Conservation (phyloP, 164 flowering plant species). For the Nymphaea colorata region DNA sequence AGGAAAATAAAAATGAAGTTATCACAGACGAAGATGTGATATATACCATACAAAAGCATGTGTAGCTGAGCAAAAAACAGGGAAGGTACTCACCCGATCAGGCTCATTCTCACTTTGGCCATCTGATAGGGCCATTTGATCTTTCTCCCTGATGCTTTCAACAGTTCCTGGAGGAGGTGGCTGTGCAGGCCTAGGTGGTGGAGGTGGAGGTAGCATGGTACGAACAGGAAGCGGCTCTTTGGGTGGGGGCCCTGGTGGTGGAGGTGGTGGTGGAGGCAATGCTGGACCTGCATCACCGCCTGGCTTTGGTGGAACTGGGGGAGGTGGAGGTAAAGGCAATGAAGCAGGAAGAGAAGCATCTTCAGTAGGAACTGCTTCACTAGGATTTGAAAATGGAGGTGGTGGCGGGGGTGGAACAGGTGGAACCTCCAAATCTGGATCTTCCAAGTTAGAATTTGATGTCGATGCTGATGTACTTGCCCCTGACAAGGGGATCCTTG, state of each 20-base stretch:
- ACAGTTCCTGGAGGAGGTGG: slow-evolving; percentile 69
- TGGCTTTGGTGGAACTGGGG: slow-evolving; percentile 79
- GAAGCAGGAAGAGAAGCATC: slow-evolving; percentile 43
- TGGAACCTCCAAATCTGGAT: slow-evolving; percentile 33
- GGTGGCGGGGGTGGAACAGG: slow-evolving; percentile 91
- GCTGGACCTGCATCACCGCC: slow-evolving; percentile 30
- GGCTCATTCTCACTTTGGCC: slow-evolving; percentile 22
- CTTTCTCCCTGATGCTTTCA: slow-evolving; percentile 31
- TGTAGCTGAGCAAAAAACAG: neutral
- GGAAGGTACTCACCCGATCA: slow-evolving; percentile 25
- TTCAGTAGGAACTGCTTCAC: slow-evolving; percentile 29
- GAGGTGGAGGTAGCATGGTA: slow-evolving; percentile 36
- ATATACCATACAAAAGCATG: neutral
- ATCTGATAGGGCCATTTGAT: slow-evolving; percentile 24
- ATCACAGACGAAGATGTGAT: too few relatives aligned
- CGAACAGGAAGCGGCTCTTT: slow-evolving; percentile 36
- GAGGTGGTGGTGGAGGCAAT: slow-evolving; percentile 63
- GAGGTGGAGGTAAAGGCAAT: slow-evolving; percentile 54
- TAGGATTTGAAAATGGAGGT: slow-evolving; percentile 47
- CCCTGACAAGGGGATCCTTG: slow-evolving; percentile 62
- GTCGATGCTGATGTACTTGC: slow-evolving; percentile 61
- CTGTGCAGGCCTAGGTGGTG: slow-evolving; percentile 42
- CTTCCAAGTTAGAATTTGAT: slow-evolving; percentile 52
- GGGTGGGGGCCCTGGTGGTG: slow-evolving; percentile 72
- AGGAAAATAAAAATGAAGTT: too few relatives aligned